phyloP scores from a whole-genome alignment of 768 basidiomycete species.

The Tulasnella sp. region DNA sequence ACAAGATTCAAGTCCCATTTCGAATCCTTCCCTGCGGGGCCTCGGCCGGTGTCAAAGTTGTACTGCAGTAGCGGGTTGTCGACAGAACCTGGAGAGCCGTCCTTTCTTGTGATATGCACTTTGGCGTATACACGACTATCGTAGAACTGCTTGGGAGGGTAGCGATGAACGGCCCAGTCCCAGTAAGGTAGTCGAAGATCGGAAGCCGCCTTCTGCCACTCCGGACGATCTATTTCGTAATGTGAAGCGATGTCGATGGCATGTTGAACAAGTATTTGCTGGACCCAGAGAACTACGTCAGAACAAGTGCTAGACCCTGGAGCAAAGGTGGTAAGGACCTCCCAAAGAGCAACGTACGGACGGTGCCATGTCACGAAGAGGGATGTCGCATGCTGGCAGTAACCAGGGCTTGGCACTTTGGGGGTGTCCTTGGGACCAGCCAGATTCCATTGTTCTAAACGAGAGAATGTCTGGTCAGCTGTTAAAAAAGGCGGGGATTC shows the following conservation, averaged over 20 bases:
- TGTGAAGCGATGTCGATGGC: slow-evolving; percentile 32
- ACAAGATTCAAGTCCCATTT: too few relatives aligned
- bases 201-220: slow-evolving; percentile 28
- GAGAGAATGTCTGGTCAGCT: background rate
- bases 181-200: slow-evolving; percentile 36
- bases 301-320: background rate
- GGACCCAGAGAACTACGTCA: background rate
- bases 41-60: background rate
- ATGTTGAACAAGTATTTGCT: slow-evolving; percentile 38
- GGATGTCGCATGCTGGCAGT: slow-evolving; percentile 24
- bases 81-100: slow-evolving; percentile 19
- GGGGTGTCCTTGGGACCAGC: background rate
- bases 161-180: slow-evolving; percentile 37
- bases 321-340: slow-evolving; percentile 27
- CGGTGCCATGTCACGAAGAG: slow-evolving; percentile 46
- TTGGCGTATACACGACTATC: slow-evolving; percentile 14
- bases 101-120: slow-evolving; percentile 27
- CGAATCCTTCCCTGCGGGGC: background rate
- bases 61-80: background rate
- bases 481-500: background rate
- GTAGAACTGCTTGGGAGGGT: slow-evolving; percentile 34
- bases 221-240: slow-evolving; percentile 21
- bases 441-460: background rate
- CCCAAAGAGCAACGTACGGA: slow-evolving; percentile 39
- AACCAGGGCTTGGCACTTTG: background rate